Evolutionary conservation across 768 basidiomycete species (phyloP).

Genomic region (Termitomyces sp.): DNA sequence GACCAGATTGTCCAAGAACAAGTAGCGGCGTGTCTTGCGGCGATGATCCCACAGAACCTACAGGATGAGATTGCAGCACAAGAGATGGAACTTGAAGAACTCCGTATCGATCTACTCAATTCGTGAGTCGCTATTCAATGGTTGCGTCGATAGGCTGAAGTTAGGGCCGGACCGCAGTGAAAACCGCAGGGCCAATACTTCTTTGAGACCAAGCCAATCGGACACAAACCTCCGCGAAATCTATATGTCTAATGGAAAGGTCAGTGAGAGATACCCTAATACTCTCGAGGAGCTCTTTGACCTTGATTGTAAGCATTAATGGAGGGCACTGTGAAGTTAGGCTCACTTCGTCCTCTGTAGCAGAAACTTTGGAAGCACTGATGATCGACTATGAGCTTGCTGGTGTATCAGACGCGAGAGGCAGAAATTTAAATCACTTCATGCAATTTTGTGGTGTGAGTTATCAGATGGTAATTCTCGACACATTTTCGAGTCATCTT

Average conservation of each 20-base stretch:
- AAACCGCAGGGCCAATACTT: conserved; percentile 48
- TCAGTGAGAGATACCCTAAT: conserved; percentile 45
- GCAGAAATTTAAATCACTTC: conserved; percentile 48
- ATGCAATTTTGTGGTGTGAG: conserved; percentile 53
- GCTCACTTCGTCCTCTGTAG: conserved; percentile 13
- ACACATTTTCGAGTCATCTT: background rate
- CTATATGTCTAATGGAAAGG: conserved; percentile 37
- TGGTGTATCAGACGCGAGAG: conserved; percentile 31
- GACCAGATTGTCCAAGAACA: conserved; percentile 45
- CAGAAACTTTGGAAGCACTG: conserved; percentile 25
- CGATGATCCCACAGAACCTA: conserved; percentile 40
- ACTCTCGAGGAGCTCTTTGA: conserved; percentile 45
- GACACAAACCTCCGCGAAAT: conserved; percentile 40
- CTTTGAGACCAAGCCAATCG: conserved; percentile 34
- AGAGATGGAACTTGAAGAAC: conserved; percentile 37
- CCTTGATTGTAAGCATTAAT: conserved; percentile 39
- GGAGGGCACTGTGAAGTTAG: background rate
- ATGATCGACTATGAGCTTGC: conserved; percentile 32
- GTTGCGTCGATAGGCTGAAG: background rate
- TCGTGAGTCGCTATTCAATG: conserved; percentile 34
- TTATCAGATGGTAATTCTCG: conserved; percentile 45
- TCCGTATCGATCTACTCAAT: conserved; percentile 45
- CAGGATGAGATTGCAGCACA: conserved; percentile 42
- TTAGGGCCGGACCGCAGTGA: conserved; percentile 32
- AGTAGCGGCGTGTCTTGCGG: conserved; percentile 40